phyloP scores from a whole-genome alignment of 2,329 filamentous ascomycete genomes.

The Triangularia setosa region DNA sequence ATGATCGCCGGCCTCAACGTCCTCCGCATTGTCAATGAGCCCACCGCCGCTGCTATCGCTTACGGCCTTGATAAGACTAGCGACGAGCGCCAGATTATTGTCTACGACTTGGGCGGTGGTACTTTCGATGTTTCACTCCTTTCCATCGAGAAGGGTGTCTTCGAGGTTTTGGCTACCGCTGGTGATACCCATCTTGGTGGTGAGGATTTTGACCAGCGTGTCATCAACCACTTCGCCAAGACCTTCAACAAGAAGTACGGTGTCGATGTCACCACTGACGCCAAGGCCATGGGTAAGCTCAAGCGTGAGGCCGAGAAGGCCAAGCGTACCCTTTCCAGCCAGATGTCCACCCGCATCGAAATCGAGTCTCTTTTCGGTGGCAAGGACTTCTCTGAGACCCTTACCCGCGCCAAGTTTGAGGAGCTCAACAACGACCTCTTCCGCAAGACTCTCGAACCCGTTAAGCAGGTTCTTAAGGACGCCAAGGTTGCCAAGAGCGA shows the following conservation, averaged over 20 bases:
- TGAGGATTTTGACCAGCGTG: conserved; percentile 97
- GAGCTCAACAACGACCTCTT: conserved; percentile 98
- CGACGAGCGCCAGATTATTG: conserved; percentile 82
- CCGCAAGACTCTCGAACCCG: conserved; percentile 98
- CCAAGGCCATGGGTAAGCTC: conserved; percentile 98
- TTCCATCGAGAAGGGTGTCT: conserved; percentile 86
- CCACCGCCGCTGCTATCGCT: conserved; percentile 90
- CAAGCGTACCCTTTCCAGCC: conserved; percentile 95
- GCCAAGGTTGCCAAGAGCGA: conserved; percentile 96
- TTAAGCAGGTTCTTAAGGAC: conserved; percentile 97
- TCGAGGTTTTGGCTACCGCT: conserved; percentile 90
- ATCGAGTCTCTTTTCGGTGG: conserved; percentile 97
- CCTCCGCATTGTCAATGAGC: conserved; percentile 94
- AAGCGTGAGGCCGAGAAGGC: conserved; percentile 99
- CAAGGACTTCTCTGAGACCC: conserved; percentile 96
- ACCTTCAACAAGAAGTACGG: conserved; percentile 97
- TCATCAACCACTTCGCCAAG: conserved; percentile 96
- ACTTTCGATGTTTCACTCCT: conserved; percentile 93
- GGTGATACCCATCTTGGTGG: conserved; percentile 97
- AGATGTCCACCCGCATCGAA: conserved; percentile 92
- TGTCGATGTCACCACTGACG: conserved; percentile 90
- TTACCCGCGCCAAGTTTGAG: conserved; percentile 98
- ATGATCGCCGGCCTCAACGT: conserved; percentile 90
- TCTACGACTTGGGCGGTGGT: conserved; percentile 92
- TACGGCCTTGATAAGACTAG: conserved; percentile 88